These are phyloP conservation scores for Globisporangium spinosum DNA, from an alignment of 352 stramenopile species.

Conservation along the genomic window DNA sequence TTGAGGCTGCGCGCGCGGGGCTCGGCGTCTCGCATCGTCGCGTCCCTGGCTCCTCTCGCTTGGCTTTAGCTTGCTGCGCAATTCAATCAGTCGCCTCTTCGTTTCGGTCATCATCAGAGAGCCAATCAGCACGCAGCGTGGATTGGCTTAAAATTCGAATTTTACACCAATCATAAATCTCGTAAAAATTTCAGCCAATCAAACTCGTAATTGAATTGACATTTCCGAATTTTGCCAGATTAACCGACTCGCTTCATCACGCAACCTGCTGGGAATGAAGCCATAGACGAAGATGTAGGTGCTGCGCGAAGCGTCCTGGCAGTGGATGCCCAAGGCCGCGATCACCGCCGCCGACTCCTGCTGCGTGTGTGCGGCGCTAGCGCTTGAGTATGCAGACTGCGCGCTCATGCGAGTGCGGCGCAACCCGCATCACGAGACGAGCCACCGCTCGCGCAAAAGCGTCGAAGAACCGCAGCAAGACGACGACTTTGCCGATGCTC, in stretches of 20 bases:
- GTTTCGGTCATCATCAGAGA: neutral
- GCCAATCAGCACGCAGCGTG: neutral
- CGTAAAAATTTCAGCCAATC: neutral
- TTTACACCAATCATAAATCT: neutral
- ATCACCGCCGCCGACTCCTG: conserved; percentile 36
- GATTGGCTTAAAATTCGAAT: conserved; percentile 1
- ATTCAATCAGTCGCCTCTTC: neutral
- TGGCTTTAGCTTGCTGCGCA: neutral
- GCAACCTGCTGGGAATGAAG: conserved; percentile 1
- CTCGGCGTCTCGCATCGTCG: conserved; percentile 9
- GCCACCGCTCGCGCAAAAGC: neutral
- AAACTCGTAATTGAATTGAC: neutral
- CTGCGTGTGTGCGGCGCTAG: conserved; percentile 37
- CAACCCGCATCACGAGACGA: neutral
- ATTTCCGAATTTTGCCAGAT: neutral
- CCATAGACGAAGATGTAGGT: conserved; percentile 30
- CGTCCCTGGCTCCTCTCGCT: conserved; percentile 9
- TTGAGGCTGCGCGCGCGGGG: conserved; percentile 2
- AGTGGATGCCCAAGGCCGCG: conserved; percentile 39
- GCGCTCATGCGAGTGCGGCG: conserved; percentile 38
- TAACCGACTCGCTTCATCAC: neutral
- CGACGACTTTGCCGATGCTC: neutral
- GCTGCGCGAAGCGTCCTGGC: conserved; percentile 31
- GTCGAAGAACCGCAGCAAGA: conserved; percentile 24
- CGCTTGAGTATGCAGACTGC: conserved; percentile 47